A percentile compares a stretch with the other conserved stretches of the same genome.
These are phyloP conservation scores for Fusarium albosuccineum DNA, from an alignment of 2,329 filamentous ascomycete genomes.

Conservation along the genomic window DNA sequence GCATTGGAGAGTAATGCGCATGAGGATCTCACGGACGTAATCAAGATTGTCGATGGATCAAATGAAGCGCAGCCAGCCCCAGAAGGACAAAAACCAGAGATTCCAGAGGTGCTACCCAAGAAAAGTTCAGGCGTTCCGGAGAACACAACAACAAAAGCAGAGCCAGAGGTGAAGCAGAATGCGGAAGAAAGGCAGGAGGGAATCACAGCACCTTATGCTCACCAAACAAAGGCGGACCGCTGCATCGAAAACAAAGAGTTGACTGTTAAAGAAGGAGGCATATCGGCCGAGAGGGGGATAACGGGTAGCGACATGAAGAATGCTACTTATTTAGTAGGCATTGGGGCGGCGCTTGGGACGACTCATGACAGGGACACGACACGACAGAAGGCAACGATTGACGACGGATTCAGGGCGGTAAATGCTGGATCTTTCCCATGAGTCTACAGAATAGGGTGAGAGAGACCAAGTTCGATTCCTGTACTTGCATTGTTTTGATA, in stretches of 20 bases:
- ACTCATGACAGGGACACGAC: conserved; percentile 35
- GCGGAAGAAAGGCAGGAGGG: conserved; percentile 40
- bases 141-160: conserved; percentile 19
- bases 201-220: conserved; percentile 44
- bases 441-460: conserved; percentile 31
- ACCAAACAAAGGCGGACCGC: conserved; percentile 29
- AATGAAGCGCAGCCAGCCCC: conserved; percentile 12
- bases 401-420: conserved; percentile 33
- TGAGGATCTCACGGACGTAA: conserved; percentile 10
- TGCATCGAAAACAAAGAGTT: conserved; percentile 15
- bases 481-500: conserved; percentile 21
- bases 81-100: conserved; percentile 16
- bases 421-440: conserved; percentile 21
- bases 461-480: conserved; percentile 30
- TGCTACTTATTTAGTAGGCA: conserved; percentile 15
- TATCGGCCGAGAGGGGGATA: neutral
- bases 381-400: conserved; percentile 36
- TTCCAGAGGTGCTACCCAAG: conserved; percentile 7
- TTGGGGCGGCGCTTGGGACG: conserved; percentile 27
- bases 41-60: conserved; percentile 14
- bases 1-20: conserved; percentile 11
- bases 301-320: neutral
- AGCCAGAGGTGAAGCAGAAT: conserved; percentile 23
- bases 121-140: conserved; percentile 11
- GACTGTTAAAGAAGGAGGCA: neutral